Percentiles rank a stretch among this genome's conserved stretches.
Evolutionary conservation across 2,329 filamentous ascomycete species (phyloP).

Genomic region (Rhynchosporium agropyri): DNA sequence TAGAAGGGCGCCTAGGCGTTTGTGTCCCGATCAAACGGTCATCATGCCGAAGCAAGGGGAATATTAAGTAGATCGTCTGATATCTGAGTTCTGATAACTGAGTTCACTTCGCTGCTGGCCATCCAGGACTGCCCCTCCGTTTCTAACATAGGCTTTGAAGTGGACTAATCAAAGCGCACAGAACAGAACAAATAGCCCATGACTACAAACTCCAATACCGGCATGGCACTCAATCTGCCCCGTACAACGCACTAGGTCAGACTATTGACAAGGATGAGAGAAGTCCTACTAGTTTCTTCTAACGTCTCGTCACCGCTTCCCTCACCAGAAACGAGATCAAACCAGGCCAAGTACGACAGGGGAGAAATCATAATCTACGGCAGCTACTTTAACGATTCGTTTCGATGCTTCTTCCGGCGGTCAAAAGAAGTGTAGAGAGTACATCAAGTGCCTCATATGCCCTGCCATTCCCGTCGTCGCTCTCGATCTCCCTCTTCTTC

Average conservation of each 20-base stretch:
- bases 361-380: constrained; percentile 26
- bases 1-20: too few relatives aligned
- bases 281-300: constrained; percentile 17
- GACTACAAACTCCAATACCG: constrained; percentile 19
- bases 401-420: constrained; percentile 25
- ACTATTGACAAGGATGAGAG: not conserved
- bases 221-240: constrained; percentile 17
- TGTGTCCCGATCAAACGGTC: constrained; percentile 1
- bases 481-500: constrained; percentile 20
- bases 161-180: not conserved
- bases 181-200: constrained; percentile 16
- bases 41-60: constrained; percentile 1
- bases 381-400: constrained; percentile 26
- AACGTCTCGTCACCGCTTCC: constrained; percentile 33
- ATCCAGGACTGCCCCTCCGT: constrained; percentile 7
- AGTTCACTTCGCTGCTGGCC: not conserved
- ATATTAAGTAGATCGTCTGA: not conserved
- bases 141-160: not conserved
- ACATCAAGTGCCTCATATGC: constrained; percentile 27
- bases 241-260: constrained; percentile 12
- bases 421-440: constrained; percentile 22
- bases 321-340: not conserved
- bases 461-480: constrained; percentile 19
- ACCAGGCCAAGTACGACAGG: constrained; percentile 20
- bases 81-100: not conserved